A percentile compares a stretch with the other conserved stretches of the same genome.
These are phyloP conservation scores for Aspergillus sp. DNA, from an alignment of 2,329 filamentous ascomycete genomes.

Conservation along the genomic window DNA sequence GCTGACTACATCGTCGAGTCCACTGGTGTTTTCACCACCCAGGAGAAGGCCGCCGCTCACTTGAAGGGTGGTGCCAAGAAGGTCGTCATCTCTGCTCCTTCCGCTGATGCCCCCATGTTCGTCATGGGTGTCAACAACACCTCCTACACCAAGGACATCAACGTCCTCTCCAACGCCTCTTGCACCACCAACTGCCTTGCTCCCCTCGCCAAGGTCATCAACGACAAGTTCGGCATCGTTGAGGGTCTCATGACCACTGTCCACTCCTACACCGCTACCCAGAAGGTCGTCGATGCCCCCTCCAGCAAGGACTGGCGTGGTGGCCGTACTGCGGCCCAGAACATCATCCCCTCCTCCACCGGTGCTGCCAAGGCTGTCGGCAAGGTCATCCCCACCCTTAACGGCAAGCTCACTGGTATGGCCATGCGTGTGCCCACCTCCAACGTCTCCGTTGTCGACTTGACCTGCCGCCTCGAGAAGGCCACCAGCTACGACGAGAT, in stretches of 20 bases:
- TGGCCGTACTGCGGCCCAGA: slow-evolving; percentile 97
- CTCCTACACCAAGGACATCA: slow-evolving; percentile 83
- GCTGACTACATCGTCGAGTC: slow-evolving; percentile 96
- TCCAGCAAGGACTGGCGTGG: slow-evolving; percentile 99
- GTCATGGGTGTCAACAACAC: slow-evolving; percentile 99
- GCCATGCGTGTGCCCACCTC: slow-evolving; percentile 97
- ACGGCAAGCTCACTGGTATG: slow-evolving; percentile 99
- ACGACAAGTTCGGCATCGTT: slow-evolving; percentile 96
- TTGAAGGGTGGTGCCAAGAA: slow-evolving; percentile 98
- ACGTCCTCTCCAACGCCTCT: slow-evolving; percentile 98
- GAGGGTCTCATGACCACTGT: slow-evolving; percentile 99
- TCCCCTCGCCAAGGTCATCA: slow-evolving; percentile 97
- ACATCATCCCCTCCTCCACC: slow-evolving; percentile 99
- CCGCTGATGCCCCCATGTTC: slow-evolving; percentile 93
- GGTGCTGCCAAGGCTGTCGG: slow-evolving; percentile 99
- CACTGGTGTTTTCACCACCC: slow-evolving; percentile 99
- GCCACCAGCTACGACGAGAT: slow-evolving; percentile 73
- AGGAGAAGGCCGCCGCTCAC: slow-evolving; percentile 90
- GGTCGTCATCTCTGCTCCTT: slow-evolving; percentile 69
- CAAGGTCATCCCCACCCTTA: slow-evolving; percentile 97
- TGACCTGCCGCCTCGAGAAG: slow-evolving; percentile 95
- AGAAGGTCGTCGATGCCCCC: slow-evolving; percentile 98
- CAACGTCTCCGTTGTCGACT: slow-evolving; percentile 99
- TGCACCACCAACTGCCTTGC: slow-evolving; percentile 99
- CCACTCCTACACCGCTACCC: slow-evolving; percentile 99